Evolutionary conservation across 2,329 filamentous ascomycete genomes (phyloP).

Genomic region (Xylaria sp.): DNA sequence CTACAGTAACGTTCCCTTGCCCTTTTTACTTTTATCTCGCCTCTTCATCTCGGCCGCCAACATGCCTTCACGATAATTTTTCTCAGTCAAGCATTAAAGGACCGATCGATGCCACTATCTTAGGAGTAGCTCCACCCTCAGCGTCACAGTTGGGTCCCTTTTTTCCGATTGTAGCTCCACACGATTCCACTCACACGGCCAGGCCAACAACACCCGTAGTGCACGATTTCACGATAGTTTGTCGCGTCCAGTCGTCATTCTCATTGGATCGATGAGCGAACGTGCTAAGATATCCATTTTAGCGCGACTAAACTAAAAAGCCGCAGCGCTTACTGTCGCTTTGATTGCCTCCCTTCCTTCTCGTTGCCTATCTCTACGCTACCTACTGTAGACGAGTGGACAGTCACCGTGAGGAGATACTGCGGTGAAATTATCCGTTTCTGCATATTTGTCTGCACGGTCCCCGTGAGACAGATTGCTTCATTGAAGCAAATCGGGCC

Average conservation of each 20-base stretch:
- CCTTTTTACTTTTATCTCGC: background rate
- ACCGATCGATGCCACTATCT: conserved; percentile 25
- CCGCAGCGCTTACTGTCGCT: conserved; percentile 1
- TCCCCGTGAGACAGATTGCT: background rate
- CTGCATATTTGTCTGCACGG: background rate
- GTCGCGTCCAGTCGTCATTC: conserved; percentile 1
- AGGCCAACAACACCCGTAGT: conserved; percentile 7
- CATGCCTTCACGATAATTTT: conserved; percentile 21
- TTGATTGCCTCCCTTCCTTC: background rate
- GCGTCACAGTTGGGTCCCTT: conserved; percentile 21
- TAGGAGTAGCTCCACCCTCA: conserved; percentile 21
- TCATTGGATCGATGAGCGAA: conserved; percentile 7
- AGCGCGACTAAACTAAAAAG: conserved; percentile 5
- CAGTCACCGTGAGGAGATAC: conserved; percentile 15
- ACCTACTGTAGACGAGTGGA: background rate
- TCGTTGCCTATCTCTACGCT: background rate
- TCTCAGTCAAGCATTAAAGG: conserved; percentile 17
- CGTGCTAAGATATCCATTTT: background rate
- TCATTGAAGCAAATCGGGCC: conserved; percentile 8
- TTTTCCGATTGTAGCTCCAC: conserved; percentile 19
- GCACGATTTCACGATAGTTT: conserved; percentile 20
- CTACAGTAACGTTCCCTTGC: conserved; percentile 7
- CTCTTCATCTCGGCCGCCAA: background rate
- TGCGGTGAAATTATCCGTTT: conserved; percentile 25
- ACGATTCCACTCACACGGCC: conserved; percentile 25